These are phyloP conservation scores for Scutellaria baicalensis DNA, from an alignment of 257 asterid species.

Conservation along the genomic window DNA sequence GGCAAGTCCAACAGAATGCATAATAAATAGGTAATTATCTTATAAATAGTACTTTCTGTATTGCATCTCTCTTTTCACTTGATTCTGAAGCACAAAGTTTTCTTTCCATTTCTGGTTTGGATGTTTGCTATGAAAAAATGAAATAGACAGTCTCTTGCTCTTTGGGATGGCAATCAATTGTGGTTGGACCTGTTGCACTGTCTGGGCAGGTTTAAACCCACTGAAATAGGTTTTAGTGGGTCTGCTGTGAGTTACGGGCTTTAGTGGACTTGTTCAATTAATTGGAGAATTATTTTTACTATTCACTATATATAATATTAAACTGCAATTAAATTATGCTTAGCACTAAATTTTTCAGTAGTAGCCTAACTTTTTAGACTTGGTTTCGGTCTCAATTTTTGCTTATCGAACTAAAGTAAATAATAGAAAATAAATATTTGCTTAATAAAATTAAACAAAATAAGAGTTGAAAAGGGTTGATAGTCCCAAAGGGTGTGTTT, in stretches of 20 bases:
- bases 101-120: not conserved
- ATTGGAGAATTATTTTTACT: not conserved
- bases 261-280: not conserved
- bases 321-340: not conserved
- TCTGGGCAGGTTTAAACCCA: not conserved
- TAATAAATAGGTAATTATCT: constrained; percentile 37
- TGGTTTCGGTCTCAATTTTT: not conserved
- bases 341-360: too few species aligned
- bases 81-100: not conserved
- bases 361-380: not conserved
- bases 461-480: not conserved
- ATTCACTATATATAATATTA: not conserved
- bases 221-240: not conserved
- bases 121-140: not conserved
- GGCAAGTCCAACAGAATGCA: constrained; percentile 72
- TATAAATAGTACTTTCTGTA: not conserved
- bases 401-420: not conserved
- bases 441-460: not conserved
- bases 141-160: not conserved
- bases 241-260: not conserved
- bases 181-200: not conserved
- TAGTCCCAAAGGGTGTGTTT: not conserved
- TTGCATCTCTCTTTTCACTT: not conserved
- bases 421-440: not conserved
- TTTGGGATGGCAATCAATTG: not conserved